These are phyloP conservation scores for Arthrobotrys iridis DNA, from an alignment of 2,329 filamentous ascomycete genomes.

Conservation along the genomic window DNA sequence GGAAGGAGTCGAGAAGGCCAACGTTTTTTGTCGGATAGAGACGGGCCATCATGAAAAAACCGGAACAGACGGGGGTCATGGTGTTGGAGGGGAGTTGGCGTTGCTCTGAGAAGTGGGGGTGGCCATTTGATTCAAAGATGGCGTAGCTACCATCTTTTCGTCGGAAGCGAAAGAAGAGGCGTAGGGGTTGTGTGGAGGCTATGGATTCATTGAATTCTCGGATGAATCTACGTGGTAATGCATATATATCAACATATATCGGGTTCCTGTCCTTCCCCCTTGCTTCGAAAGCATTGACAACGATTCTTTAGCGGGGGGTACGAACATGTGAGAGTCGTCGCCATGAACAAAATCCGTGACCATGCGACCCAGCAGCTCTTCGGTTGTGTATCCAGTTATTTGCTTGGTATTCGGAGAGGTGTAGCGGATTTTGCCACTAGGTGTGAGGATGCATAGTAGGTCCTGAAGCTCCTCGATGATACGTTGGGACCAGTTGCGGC, in stretches of 20 bases:
- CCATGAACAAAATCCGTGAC: constrained; percentile 85
- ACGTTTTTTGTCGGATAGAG: constrained; percentile 91
- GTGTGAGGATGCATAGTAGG: constrained; percentile 84
- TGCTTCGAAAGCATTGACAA: background rate
- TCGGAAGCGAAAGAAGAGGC: constrained; percentile 85
- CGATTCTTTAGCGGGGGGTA: background rate
- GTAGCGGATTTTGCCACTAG: constrained; percentile 84
- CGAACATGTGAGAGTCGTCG: constrained; percentile 69
- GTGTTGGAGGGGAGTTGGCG: constrained; percentile 56
- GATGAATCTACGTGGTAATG: constrained; percentile 71
- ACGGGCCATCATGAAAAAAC: constrained; percentile 91
- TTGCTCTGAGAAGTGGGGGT: constrained; percentile 84
- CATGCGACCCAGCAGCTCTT: constrained; percentile 77
- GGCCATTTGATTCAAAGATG: constrained; percentile 91
- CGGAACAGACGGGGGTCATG: constrained; percentile 71
- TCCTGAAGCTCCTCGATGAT: constrained; percentile 91
- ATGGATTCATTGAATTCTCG: constrained; percentile 91
- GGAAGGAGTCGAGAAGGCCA: constrained; percentile 84
- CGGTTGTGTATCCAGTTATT: constrained; percentile 78
- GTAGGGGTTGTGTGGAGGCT: constrained; percentile 78
- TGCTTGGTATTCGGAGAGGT: constrained; percentile 80
- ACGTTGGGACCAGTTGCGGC: constrained; percentile 83
- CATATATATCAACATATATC: background rate
- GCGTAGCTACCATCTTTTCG: constrained; percentile 77
- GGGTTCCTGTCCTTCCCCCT: too few relatives aligned